Evolutionary conservation across 2,329 filamentous ascomycete species (phyloP), one percentile per base, ranked within the genome.

Genomic region (Orbilia blumenaviensis): DNA sequence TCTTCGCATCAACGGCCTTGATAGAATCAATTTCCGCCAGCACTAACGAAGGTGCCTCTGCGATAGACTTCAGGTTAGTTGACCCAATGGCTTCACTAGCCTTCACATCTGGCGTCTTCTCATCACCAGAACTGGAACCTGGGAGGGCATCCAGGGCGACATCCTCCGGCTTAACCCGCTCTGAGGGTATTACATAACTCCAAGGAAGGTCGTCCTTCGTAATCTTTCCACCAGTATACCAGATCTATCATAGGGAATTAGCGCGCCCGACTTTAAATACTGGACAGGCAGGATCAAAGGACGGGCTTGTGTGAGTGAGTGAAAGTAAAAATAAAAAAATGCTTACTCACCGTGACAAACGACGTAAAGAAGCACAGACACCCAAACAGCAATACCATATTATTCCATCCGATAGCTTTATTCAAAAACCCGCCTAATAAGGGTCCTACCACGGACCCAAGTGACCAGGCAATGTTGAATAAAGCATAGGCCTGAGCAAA

Each of bases 401-500:
- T 77, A 52, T 77, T 68, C 79, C 79, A 80, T 18, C 79, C 78
- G 18, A 71, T 64, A 12, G 52, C 29, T 14, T 78, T 73, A 63
- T 75, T 79, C 54, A 80, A 42, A 36, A 80, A 79, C 32, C 78
- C 78, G 36, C 78, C 78, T 61, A 72, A 72, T 27, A 80, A 32
- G 5, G 78, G 79, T 1, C 79, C 79, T 18, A 80, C 61, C 12
- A 80, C 64, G 5, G 78, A 77, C 4, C 78, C 77, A 7, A 66
- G 61, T 9, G 78, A 78, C 68, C 63, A 78, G 21, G 79, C 79
- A 52, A 80, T 73, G 38, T 78, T 80, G 32, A 56, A 80, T 29
- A 80, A 52, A 1, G 74, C 78, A 32, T 79, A 80, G 66, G 74
- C 79, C 29, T 80, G 79, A 41, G 78, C 78, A 68, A 78, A 78